A percentile compares a stretch with the other conserved stretches of the same genome.
phyloP scores from a whole-genome alignment of 345 rosid species.

The Hibiscus mutabilis region DNA sequence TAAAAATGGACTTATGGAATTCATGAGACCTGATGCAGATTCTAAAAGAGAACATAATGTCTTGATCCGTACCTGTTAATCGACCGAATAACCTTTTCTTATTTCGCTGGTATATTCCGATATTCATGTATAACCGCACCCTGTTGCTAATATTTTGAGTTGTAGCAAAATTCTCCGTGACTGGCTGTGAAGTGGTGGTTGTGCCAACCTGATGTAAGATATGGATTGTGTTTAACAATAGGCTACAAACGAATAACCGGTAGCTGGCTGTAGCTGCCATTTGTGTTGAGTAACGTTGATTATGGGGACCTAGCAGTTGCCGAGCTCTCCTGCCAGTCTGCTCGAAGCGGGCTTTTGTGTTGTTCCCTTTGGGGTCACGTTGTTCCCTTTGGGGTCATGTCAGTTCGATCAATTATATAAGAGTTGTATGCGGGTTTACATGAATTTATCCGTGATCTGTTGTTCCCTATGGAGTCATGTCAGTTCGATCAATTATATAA shows the following conservation, averaged over 20 bases:
- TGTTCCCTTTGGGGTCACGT: constrained; percentile 4
- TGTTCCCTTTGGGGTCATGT: neutral
- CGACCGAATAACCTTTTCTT: constrained; percentile 23
- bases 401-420: too few species aligned
- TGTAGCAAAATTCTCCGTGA: constrained; percentile 34
- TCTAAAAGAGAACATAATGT: constrained; percentile 10
- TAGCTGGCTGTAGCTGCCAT: constrained; percentile 32
- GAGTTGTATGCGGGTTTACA: too few species aligned
- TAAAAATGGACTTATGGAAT: constrained; percentile 21
- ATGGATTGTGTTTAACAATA: constrained; percentile 25
- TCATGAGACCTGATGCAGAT: constrained; percentile 9
- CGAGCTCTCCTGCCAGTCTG: constrained; percentile 23
- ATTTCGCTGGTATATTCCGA: constrained; percentile 23
- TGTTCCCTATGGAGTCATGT: too few species aligned
- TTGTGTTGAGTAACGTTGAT: constrained; percentile 9
- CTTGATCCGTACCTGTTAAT: constrained; percentile 21
- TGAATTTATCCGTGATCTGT: too few species aligned
- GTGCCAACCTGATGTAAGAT: constrained; percentile 26
- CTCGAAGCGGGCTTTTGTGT: constrained; percentile 4
- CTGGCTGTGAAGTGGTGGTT: constrained; percentile 43
- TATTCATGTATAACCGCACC: constrained; percentile 11
- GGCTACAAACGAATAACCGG: constrained; percentile 19
- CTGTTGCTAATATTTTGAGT: constrained; percentile 41
- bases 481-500: too few species aligned
- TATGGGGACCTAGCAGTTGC: constrained; percentile 18